A percentile compares a stretch with the other conserved stretches of the same genome.
Conservation (phyloP, 2,329 filamentous ascomycete genomes). For the Pseudogymnoascus destructans region DNA sequence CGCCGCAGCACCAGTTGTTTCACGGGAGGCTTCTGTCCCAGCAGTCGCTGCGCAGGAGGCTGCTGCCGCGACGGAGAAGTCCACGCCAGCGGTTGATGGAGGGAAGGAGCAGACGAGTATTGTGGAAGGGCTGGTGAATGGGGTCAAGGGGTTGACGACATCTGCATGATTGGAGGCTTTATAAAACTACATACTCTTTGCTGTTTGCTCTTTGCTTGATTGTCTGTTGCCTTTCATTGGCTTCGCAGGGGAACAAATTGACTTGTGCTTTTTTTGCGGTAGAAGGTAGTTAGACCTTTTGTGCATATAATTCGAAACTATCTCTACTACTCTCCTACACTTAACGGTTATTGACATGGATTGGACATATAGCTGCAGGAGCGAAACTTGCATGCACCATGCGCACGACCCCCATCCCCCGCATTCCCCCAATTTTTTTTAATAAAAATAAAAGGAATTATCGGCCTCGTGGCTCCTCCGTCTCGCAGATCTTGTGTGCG, state of each 20-base stretch:
- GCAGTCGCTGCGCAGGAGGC: constrained; percentile 3
- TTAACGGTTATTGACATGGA: background rate
- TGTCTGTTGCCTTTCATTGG: background rate
- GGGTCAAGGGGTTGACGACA: constrained; percentile 18
- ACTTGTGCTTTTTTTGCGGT: background rate
- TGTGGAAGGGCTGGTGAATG: constrained; percentile 23
- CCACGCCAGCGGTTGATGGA: constrained; percentile 10
- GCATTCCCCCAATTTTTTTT: background rate
- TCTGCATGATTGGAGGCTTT: constrained; percentile 6
- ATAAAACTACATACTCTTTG: background rate
- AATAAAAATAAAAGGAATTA: background rate
- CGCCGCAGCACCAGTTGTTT: background rate
- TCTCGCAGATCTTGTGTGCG: background rate
- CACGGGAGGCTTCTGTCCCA: background rate
- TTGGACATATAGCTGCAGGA: background rate
- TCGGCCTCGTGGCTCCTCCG: background rate
- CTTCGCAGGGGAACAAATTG: background rate
- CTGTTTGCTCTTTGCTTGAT: constrained; percentile 9
- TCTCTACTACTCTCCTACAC: background rate
- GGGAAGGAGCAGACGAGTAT: constrained; percentile 26
- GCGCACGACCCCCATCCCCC: background rate
- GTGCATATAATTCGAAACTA: background rate
- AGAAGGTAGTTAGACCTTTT: background rate
- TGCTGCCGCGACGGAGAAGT: constrained; percentile 13
- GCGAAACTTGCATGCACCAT: background rate